These are phyloP conservation scores for Rhizophora mangle DNA, from an alignment of 345 rosid species.

Conservation along the genomic window DNA sequence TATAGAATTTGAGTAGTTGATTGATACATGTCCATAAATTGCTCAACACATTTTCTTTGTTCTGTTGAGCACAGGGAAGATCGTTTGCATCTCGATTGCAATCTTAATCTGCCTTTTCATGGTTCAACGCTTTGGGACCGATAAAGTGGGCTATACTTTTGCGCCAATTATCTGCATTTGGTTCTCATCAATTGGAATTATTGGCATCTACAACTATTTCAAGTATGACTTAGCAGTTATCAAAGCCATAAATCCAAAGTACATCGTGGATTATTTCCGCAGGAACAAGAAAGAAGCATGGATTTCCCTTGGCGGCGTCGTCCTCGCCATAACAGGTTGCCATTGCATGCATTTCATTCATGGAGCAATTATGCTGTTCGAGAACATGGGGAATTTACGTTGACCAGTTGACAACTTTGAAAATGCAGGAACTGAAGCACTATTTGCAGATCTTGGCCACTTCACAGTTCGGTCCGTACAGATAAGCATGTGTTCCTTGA, in stretches of 20 bases:
- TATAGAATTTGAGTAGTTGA: too few species aligned
- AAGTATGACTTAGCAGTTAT: slow-evolving; percentile 24
- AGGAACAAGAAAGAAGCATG: slow-evolving; percentile 31
- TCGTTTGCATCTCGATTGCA: slow-evolving; percentile 29
- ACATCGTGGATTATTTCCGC: slow-evolving; percentile 27
- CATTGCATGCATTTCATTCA: not conserved
- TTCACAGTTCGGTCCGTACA: slow-evolving; percentile 30
- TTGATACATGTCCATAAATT: not conserved
- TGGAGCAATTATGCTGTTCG: not conserved
- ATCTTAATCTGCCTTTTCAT: slow-evolving; percentile 27
- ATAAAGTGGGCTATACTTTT: slow-evolving; percentile 32
- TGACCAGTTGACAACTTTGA: not conserved
- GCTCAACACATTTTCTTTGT: not conserved
- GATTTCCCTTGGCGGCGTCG: slow-evolving; percentile 37
- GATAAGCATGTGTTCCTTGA: slow-evolving; percentile 30
- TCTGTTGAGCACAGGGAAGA: slow-evolving; percentile 12
- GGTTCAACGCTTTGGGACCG: slow-evolving; percentile 34
- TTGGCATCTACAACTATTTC: slow-evolving; percentile 29
- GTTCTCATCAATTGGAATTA: slow-evolving; percentile 23
- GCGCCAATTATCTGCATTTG: slow-evolving; percentile 35
- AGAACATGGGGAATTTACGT: not conserved
- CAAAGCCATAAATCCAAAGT: slow-evolving; percentile 26
- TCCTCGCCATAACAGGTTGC: slow-evolving; percentile 32
- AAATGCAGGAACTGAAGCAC: slow-evolving; percentile 31
- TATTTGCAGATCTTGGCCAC: slow-evolving; percentile 33